Base-by-base conservation (phyloP, 2,329 filamentous ascomycete species). In the Dichotomopilus funicola region DNA sequence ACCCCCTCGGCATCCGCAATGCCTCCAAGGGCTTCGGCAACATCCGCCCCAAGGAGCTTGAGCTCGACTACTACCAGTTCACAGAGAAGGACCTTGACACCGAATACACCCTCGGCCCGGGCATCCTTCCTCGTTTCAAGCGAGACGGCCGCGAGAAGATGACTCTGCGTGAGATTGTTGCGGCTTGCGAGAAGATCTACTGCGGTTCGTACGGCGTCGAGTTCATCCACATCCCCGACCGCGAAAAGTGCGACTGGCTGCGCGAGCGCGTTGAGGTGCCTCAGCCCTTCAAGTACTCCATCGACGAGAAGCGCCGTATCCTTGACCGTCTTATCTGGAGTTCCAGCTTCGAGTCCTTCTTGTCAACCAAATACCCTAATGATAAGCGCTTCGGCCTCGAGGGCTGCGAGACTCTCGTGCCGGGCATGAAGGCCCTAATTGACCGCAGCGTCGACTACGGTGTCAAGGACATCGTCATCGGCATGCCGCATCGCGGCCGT, bases 361-460 rank as follows among this genome's bases (percentile, higher is more conserved):
- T 95, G 64, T 86, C 94, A 55, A 96, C 91, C 57, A 99, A 99
- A 75, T 97, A 96, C 75, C 94, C 94, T 72, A 99, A 99, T 75
- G 94, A 99, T 77, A 99, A 99, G 82, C 89, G 94, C 69, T 99
- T 99, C 74, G 94, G 94, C 76, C 83, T 99, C 34, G 94, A 99
- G 77, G 94, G 94, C 70, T 95, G 91, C 69, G 94, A 99, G 75
- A 92, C 90, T 55, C 81, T 99, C 63, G 95, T 99, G 57, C 94
- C 94, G 34, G 94, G 94, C 72, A 99, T 99, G 94, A 99, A 99
- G 80, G 94, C 94, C 53, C 78, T 99, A 61, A 99, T 99, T 63
- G 94, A 99, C 74, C 89, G 94, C 68, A 96, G 91, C 69, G 94
- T 99, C 65, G 94, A 99, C 71, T 96, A 96, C 68, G 94, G 94